Conservation (phyloP, 305 asterid genomes). For the Fraxinus sp. region DNA sequence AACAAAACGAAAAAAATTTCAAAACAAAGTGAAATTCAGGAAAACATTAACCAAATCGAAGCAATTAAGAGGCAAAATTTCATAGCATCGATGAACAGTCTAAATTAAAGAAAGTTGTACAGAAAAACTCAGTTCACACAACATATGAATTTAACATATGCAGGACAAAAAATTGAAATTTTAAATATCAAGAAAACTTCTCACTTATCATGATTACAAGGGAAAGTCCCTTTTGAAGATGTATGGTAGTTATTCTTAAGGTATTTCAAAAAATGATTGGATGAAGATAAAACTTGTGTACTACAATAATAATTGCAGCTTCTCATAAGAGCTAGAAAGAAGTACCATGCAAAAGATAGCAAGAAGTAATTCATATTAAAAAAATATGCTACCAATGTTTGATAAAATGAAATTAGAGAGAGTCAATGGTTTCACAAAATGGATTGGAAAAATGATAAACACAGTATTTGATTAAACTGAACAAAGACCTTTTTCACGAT, state of each 20-base stretch:
- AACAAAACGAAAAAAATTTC: neutral
- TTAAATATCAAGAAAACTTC: neutral
- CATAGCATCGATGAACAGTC: neutral
- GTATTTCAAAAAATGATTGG: neutral
- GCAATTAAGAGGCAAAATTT: neutral
- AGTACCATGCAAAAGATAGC: neutral
- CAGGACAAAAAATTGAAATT: neutral
- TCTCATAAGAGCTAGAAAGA: neutral
- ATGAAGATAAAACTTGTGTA: neutral
- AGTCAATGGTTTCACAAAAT: neutral
- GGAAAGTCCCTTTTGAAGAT: neutral
- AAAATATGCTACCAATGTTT: neutral
- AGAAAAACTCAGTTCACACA: neutral
- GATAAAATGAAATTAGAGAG: neutral
- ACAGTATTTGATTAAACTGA: neutral
- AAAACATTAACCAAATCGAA: neutral
- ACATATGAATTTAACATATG: neutral
- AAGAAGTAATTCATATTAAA: neutral
- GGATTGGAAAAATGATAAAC: neutral
- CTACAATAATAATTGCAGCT: neutral
- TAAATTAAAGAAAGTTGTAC: neutral
- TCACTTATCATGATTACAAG: neutral
- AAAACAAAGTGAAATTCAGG: neutral
- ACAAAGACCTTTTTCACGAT: neutral
- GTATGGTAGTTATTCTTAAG: neutral